Percentiles rank a stretch among this genome's conserved stretches.
Evolutionary conservation across 2,329 filamentous ascomycete species (phyloP).

Genomic region (Colletotrichum nymphaeae): DNA sequence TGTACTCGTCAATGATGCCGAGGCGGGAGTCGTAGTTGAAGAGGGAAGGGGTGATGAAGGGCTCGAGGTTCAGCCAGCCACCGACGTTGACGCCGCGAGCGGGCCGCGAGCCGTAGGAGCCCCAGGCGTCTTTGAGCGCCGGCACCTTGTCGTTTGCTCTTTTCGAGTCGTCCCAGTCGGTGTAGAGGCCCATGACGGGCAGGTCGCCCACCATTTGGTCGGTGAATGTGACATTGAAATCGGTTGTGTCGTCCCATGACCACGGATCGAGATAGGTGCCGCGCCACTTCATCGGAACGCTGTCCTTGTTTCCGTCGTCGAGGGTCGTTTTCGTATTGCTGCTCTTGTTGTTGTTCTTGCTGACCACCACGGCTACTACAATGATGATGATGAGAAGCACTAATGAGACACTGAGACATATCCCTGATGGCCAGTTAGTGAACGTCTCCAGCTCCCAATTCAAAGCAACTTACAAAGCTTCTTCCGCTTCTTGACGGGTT

Average conservation of each 20-base stretch:
- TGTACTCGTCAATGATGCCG: conserved; percentile 89
- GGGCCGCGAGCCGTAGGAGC: conserved; percentile 79
- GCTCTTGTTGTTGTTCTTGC: conserved; percentile 64
- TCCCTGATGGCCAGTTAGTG: conserved; percentile 55
- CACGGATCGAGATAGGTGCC: conserved; percentile 89
- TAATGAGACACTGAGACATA: conserved; percentile 64
- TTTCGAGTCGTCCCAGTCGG: conserved; percentile 85
- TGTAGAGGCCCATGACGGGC: conserved; percentile 90
- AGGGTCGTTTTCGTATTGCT: conserved; percentile 53
- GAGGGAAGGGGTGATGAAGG: conserved; percentile 93
- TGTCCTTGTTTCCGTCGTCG: conserved; percentile 62
- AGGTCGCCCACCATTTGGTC: conserved; percentile 84
- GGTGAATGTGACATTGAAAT: conserved; percentile 96
- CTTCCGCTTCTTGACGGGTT: conserved; percentile 64
- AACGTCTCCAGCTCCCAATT: conserved; percentile 36
- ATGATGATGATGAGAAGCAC: conserved; percentile 75
- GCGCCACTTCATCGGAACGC: conserved; percentile 73
- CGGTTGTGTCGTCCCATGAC: conserved; percentile 88
- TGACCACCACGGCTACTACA: conserved; percentile 73
- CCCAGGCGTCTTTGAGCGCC: conserved; percentile 79
- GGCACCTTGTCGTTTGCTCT: conserved; percentile 84
- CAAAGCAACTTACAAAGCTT: conserved; percentile 67
- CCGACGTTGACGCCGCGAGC: conserved; percentile 93
- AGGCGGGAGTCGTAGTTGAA: conserved; percentile 75
- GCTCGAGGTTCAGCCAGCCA: conserved; percentile 93